These are phyloP conservation scores for Alternaria ethzedia DNA, from an alignment of 2,329 filamentous ascomycete genomes.

Conservation along the genomic window DNA sequence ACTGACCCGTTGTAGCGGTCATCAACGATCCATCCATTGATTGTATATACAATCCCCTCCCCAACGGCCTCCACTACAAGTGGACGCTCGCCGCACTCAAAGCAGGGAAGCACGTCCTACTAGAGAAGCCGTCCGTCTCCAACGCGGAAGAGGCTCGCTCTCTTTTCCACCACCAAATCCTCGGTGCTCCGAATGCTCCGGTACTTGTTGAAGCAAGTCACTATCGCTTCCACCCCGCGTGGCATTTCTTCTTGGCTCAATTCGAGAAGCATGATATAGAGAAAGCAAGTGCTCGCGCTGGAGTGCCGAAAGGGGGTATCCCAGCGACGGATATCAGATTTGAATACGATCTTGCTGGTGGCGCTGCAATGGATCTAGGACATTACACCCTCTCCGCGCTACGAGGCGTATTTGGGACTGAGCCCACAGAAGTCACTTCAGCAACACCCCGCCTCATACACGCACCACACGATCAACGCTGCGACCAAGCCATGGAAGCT, in stretches of 20 bases:
- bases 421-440: conserved; percentile 33
- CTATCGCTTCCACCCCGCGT: conserved; percentile 54
- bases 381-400: conserved; percentile 45
- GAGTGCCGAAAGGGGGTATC: conserved; percentile 33
- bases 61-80: conserved; percentile 53
- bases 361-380: conserved; percentile 49
- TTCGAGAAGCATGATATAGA: conserved; percentile 45
- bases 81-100: conserved; percentile 51
- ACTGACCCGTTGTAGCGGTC: conserved; percentile 35
- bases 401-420: conserved; percentile 31
- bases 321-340: conserved; percentile 48
- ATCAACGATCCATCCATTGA: conserved; percentile 48
- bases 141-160: conserved; percentile 52
- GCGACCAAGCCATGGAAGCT: conserved; percentile 29
- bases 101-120: conserved; percentile 54
- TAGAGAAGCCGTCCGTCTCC: conserved; percentile 56
- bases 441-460: conserved; percentile 18
- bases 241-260: conserved; percentile 45
- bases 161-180: conserved; percentile 43
- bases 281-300: conserved; percentile 36
- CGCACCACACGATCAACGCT: conserved; percentile 17
- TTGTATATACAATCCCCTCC: conserved; percentile 55
- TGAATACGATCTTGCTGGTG: conserved; percentile 48
- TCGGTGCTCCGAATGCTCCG: conserved; percentile 47
- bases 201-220: conserved; percentile 55